Conservation (phyloP, 129 eudicot species). For the Artemisia tridentata region DNA sequence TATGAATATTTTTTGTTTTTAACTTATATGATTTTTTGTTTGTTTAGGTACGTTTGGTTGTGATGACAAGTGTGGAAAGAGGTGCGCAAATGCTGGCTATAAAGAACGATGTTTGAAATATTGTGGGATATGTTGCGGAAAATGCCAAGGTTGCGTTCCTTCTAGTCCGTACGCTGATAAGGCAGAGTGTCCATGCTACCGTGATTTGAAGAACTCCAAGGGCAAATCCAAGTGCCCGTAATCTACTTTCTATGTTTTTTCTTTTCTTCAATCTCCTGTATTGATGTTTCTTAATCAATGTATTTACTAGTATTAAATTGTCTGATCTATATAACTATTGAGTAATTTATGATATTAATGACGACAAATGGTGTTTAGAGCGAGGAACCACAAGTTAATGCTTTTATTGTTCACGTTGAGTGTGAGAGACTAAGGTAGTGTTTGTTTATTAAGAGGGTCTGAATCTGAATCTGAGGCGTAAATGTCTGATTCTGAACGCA, state of each 20-base stretch:
- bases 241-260: not conserved
- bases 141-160: conserved; percentile 61
- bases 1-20: not conserved
- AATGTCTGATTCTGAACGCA: too few species aligned
- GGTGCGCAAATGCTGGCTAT: conserved; percentile 40
- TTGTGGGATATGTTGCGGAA: conserved; percentile 54
- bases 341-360: not conserved
- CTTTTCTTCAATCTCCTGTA: not conserved
- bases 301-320: not conserved
- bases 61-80: conserved; percentile 32
- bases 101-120: conserved; percentile 46
- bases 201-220: conserved; percentile 54
- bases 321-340: not conserved
- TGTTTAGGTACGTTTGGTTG: conserved; percentile 31
- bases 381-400: not conserved
- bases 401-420: not conserved
- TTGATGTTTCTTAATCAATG: not conserved
- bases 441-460: too few species aligned
- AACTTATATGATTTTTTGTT: not conserved
- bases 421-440: too few species aligned
- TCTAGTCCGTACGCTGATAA: conserved; percentile 64
- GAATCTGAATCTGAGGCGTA: too few species aligned
- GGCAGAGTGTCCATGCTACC: conserved; percentile 69
- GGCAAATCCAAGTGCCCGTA: conserved; percentile 73
- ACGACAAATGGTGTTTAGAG: not conserved